Evolutionary conservation across 2,329 filamentous ascomycete species (phyloP).

Genomic region (Neofusicoccum umdonicola): DNA sequence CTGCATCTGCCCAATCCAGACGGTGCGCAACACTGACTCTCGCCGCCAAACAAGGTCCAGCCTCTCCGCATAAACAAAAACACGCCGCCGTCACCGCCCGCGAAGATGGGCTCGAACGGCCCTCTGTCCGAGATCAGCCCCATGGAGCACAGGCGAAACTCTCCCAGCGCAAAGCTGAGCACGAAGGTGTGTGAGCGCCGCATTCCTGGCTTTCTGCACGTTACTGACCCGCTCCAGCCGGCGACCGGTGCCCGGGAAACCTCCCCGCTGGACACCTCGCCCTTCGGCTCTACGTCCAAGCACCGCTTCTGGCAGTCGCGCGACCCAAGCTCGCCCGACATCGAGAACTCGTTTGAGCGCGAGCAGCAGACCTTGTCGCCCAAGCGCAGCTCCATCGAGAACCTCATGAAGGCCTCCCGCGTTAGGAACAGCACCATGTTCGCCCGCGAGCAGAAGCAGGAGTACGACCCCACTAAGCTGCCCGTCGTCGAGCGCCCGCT

Average conservation of each 20-base stretch:
- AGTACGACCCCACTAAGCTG: constrained; percentile 81
- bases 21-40: background rate
- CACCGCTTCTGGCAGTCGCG: constrained; percentile 86
- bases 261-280: constrained; percentile 83
- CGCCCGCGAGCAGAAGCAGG: constrained; percentile 84
- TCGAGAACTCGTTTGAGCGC: constrained; percentile 66
- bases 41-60: constrained; percentile 58
- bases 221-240: constrained; percentile 53
- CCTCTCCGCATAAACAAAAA: constrained; percentile 77
- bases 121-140: constrained; percentile 88
- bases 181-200: constrained; percentile 58
- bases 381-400: constrained; percentile 87
- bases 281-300: constrained; percentile 67
- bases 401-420: constrained; percentile 87
- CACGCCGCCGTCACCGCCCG: constrained; percentile 58
- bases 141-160: constrained; percentile 83
- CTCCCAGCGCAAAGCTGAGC: constrained; percentile 80
- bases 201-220: constrained; percentile 21
- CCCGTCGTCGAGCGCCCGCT: constrained; percentile 80
- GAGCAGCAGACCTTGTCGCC: constrained; percentile 67
- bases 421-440: constrained; percentile 99
- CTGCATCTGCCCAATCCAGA: background rate
- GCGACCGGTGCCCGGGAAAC: constrained; percentile 68
- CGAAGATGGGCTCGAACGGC: constrained; percentile 66
- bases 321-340: constrained; percentile 60